Evolutionary conservation across 768 basidiomycete genomes (phyloP).

Genomic region (Suillus plorans): DNA sequence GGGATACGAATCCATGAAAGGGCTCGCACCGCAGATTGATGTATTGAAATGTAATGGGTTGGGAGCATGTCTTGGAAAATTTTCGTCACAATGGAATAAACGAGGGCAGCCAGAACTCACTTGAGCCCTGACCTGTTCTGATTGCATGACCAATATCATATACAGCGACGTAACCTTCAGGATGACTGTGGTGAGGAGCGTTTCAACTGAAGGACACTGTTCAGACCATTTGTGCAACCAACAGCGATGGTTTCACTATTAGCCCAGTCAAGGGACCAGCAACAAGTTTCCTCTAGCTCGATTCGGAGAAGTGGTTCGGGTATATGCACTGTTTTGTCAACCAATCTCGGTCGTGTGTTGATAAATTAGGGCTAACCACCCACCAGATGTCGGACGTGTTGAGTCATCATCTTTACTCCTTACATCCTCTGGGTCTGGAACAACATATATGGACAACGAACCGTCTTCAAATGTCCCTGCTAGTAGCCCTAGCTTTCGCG

Average conservation of each 20-base stretch:
- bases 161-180: constrained; percentile 52
- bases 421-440: constrained; percentile 75
- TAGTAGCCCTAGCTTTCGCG: constrained; percentile 75
- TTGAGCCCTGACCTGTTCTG: constrained; percentile 26
- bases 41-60: constrained; percentile 68
- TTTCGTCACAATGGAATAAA: background rate
- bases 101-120: constrained; percentile 24
- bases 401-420: constrained; percentile 25
- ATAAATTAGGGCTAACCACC: constrained; percentile 16
- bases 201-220: background rate
- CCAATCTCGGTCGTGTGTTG: background rate
- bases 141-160: constrained; percentile 52
- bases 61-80: constrained; percentile 47
- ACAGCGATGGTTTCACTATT: constrained; percentile 81
- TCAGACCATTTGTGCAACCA: constrained; percentile 79
- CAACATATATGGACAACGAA: constrained; percentile 69
- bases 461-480: constrained; percentile 90
- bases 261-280: constrained; percentile 86
- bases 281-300: constrained; percentile 72
- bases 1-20: constrained; percentile 76
- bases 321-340: constrained; percentile 45
- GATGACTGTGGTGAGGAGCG: constrained; percentile 9
- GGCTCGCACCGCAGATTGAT: constrained; percentile 78
- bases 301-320: constrained; percentile 69
- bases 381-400: constrained; percentile 49